Conservation (phyloP, 345 rosid genomes). For the Hypericum perforatum region DNA sequence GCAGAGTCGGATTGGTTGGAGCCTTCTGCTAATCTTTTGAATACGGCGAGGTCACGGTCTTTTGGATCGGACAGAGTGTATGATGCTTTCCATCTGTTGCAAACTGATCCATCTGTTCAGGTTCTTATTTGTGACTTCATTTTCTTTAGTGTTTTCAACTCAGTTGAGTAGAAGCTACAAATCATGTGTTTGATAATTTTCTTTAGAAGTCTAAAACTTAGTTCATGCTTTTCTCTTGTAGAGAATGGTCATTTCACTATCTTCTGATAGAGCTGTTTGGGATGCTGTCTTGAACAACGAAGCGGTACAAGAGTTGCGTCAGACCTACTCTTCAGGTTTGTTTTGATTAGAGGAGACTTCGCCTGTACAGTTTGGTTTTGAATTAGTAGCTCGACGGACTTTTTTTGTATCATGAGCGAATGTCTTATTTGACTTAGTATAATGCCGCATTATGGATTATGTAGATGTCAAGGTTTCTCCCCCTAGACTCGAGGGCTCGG, state of each 20-base stretch:
- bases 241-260: constrained; percentile 75
- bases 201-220: too few relatives aligned
- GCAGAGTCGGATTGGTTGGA: constrained; percentile 66
- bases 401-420: not conserved
- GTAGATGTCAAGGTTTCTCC: constrained; percentile 27
- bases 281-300: constrained; percentile 75
- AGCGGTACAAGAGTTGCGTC: constrained; percentile 61
- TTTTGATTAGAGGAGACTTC: not conserved
- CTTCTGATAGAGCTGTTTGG: constrained; percentile 83
- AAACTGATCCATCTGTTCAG: constrained; percentile 77
- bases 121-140: constrained; percentile 21
- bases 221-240: constrained; percentile 13
- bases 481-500: constrained; percentile 25
- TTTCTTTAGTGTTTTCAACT: too few relatives aligned
- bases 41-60: constrained; percentile 38
- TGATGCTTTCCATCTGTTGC: constrained; percentile 72
- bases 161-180: too few relatives aligned
- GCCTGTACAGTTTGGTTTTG: not conserved
- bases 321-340: constrained; percentile 44
- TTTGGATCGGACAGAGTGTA: constrained; percentile 39
- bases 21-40: constrained; percentile 40
- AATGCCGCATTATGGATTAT: not conserved
- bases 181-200: too few relatives aligned
- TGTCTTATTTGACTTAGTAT: not conserved
- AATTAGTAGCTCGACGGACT: not conserved